Conservation (phyloP, 106 monocot genomes). For the Allium fistulosum region DNA sequence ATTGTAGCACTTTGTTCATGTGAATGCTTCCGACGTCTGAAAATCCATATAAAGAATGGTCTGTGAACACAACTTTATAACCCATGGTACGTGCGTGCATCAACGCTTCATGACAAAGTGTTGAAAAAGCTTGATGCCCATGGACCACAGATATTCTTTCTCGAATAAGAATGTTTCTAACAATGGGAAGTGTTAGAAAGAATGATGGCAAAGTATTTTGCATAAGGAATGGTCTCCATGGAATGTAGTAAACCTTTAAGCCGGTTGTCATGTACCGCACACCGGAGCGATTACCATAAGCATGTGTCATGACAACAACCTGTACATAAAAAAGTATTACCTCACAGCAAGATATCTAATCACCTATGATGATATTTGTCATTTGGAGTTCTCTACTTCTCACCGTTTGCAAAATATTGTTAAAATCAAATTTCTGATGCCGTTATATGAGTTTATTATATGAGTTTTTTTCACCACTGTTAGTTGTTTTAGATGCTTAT, state of each 20-base stretch:
- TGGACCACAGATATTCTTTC: constrained; percentile 90
- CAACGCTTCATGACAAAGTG: constrained; percentile 90
- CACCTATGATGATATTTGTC: too few relatives aligned
- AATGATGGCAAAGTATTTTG: constrained; percentile 92
- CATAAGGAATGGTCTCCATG: constrained; percentile 88
- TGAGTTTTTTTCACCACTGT: too few relatives aligned
- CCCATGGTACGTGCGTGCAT: constrained; percentile 98
- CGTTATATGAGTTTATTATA: too few relatives aligned
- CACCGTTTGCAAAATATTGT: too few relatives aligned
- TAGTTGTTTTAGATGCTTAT: too few relatives aligned
- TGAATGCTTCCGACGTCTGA: constrained; percentile 92
- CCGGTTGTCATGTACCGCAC: constrained; percentile 83
- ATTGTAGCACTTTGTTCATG: constrained; percentile 97
- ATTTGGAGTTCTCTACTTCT: too few relatives aligned
- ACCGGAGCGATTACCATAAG: constrained; percentile 86
- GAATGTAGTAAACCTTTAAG: constrained; percentile 87
- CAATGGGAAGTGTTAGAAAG: constrained; percentile 71
- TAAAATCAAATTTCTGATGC: too few relatives aligned
- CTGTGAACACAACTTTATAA: constrained; percentile 81
- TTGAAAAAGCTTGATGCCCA: constrained; percentile 97
- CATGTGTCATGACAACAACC: constrained; percentile 92
- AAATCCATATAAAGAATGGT: constrained; percentile 97
- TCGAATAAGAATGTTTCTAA: constrained; percentile 71
- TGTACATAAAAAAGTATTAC: constrained; percentile 2
- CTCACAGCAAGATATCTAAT: not conserved